Evolutionary conservation across 331 rosid species (phyloP), one percentile per base, ranked within the genome.

Genomic region (Erythrophleum ivorense): DNA sequence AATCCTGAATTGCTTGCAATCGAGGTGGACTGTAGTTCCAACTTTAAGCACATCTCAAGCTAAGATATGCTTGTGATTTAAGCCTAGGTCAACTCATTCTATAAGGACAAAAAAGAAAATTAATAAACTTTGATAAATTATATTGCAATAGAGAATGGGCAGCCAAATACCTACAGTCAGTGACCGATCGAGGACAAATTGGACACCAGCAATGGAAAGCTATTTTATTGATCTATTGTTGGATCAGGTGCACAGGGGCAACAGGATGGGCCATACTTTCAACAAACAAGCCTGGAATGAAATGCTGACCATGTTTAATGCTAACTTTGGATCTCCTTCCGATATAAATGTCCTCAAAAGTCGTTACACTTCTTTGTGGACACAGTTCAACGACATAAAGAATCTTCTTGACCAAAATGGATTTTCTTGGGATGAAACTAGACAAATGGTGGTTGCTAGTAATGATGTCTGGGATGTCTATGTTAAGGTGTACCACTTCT

Each of bases 281-380:
- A 90, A 84, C 73, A 87, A 84, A 57, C 88, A 90, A 80, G 88
- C 90, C 76, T 90, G 93, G 93, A 90, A 81, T 75, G 87, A 90
- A 66, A 86, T 90, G 81, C 57, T 86, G 86, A 43, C 70, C 65
- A 79, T 86, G 91, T 86, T 90, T 68, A 88, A 75, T 55, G 80
- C 85, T 55, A 80, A 80, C 10, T 86, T 90, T 71, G 86, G 91
- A 57, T 73, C 78, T 75, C 81, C 80, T 14, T 84, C 80, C 60
- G 87, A 87, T 73, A 80, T 87, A 36, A 84, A 87, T 72, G 77
- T 71, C 66, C 87, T 90, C 73, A 88, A 90, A 67, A 78, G 84
- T 58, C 88, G 64, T 75, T 85, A 87, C 82, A 80, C 85, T 69
- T 48, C 45, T 65, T 67, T 90, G 75, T 84, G 87, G 93, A 82